Conservation (phyloP, 208 protist genomes). For the Leishmania tarentolae region DNA sequence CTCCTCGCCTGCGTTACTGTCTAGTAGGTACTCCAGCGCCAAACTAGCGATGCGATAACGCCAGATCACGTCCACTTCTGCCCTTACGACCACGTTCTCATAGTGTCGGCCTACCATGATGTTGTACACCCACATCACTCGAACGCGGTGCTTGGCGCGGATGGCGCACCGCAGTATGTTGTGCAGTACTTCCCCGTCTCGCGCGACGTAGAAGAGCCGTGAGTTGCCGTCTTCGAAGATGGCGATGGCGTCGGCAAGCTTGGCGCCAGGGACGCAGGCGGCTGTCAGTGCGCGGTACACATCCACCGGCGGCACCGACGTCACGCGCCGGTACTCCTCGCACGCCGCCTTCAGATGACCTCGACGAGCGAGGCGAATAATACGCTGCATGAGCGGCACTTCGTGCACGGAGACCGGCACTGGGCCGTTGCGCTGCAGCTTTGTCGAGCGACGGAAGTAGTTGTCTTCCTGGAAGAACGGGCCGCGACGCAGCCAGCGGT, state of each 20-base stretch:
- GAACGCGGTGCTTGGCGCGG: slow-evolving; percentile 72
- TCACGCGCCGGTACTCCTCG: slow-evolving; percentile 86
- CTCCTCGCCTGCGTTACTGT: slow-evolving; percentile 71
- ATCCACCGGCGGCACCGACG: slow-evolving; percentile 85
- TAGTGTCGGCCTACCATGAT: slow-evolving; percentile 83
- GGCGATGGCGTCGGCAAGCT: slow-evolving; percentile 85
- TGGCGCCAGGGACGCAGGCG: slow-evolving; percentile 71
- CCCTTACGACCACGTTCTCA: slow-evolving; percentile 85
- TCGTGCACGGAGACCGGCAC: slow-evolving; percentile 63
- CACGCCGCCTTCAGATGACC: slow-evolving; percentile 88
- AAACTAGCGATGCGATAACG: slow-evolving; percentile 75
- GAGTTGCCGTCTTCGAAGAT: slow-evolving; percentile 91
- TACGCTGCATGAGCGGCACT: slow-evolving; percentile 76
- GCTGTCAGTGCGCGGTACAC: slow-evolving; percentile 87
- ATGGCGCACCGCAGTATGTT: slow-evolving; percentile 87
- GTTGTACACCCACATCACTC: slow-evolving; percentile 92
- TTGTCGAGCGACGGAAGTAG: slow-evolving; percentile 83
- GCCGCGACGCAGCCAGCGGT: slow-evolving; percentile 88
- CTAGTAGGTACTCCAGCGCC: slow-evolving; percentile 76
- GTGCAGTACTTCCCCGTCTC: slow-evolving; percentile 85
- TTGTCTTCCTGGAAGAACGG: slow-evolving; percentile 91
- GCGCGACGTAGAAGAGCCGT: slow-evolving; percentile 80
- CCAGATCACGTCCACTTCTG: slow-evolving; percentile 81
- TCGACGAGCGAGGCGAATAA: slow-evolving; percentile 67
- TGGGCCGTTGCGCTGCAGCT: slow-evolving; percentile 54